Percentiles rank a stretch among this genome's conserved stretches.
Evolutionary conservation across 78 protist genomes (phyloP).

Genomic region (Polysphondylium violaceum): DNA sequence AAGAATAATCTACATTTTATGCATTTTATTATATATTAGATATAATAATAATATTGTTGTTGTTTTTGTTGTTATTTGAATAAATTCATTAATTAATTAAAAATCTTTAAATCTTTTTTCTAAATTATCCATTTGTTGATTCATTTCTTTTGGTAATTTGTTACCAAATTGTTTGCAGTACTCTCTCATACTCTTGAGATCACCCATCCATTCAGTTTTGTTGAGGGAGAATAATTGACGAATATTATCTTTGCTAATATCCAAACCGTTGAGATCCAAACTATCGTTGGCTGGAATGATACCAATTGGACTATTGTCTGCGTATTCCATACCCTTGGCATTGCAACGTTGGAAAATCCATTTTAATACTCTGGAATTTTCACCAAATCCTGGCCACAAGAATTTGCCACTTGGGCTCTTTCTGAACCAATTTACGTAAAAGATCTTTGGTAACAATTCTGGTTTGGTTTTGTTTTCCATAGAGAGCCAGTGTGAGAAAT

Average conservation of each 20-base stretch:
- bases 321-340: conserved; percentile 69
- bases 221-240: conserved; percentile 62
- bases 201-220: conserved; percentile 73
- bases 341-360: conserved; percentile 89
- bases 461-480: conserved; percentile 61
- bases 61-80: neutral
- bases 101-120: conserved; percentile 58
- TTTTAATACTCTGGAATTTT: conserved; percentile 91
- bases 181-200: conserved; percentile 52
- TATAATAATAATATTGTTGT: neutral
- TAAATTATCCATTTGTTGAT: conserved; percentile 43
- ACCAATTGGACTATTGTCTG: conserved; percentile 81
- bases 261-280: conserved; percentile 76
- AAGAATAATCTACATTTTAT: no score
- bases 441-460: conserved; percentile 87
- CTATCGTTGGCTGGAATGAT: conserved; percentile 57
- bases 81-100: neutral
- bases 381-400: conserved; percentile 96
- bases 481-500: conserved; percentile 92
- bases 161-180: conserved; percentile 55
- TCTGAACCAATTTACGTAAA: conserved; percentile 95
- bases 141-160: conserved; percentile 70
- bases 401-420: conserved; percentile 78
- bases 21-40: no score
- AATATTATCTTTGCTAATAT: conserved; percentile 32